Evolutionary conservation across 805 yeast species (phyloP), one percentile per base, ranked within the genome.

Genomic region (Grigorovia jiainica): DNA sequence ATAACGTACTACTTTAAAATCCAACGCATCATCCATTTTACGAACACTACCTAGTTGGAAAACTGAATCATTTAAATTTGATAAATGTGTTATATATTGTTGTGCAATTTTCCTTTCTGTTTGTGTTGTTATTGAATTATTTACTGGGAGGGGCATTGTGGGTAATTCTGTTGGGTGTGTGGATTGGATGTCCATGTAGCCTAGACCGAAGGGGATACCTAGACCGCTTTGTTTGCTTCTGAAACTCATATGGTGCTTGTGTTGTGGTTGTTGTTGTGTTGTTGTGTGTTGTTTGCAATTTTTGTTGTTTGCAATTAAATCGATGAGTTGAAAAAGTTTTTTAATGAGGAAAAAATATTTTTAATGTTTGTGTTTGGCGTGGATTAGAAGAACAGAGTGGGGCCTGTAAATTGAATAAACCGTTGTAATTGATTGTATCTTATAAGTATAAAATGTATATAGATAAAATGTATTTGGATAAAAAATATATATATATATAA

Each of bases 181-280:
- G 4, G 38, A 27, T 30, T 18, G 15, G 19, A 82, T 68, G 54
- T 82, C 90, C 24, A 72, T 68, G 56, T 76, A 79, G 40, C 78
- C 85, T 39, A 82, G 60, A 9, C 92, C 89, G 60, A 81, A 79
- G n/a, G 89, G 89, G 40, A 82, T 61, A 34, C 53, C 55, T 37
- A 33, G 17, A 16, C 38, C 30, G 16, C 25, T 19, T 9, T 20
- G 15, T 36, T 68, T 65, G 43, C 72, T 70, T 30, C 47, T 37
- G 57, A 72, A 77, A 55, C 82, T 73, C 86, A 79, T 79, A 2
- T 7, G 18, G 25, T 31, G 13, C 13, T 11, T 21, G 21, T 17
- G 13, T 10, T 3, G 20, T 7, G 38, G 24, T 15, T 17, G 32
- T 33, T 18, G n/a, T 36, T 15, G 7, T 9, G 30, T 27, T 24